phyloP scores from a whole-genome alignment of 495 filamentous ascomycete genomes.

The Hamigera avellanea region DNA sequence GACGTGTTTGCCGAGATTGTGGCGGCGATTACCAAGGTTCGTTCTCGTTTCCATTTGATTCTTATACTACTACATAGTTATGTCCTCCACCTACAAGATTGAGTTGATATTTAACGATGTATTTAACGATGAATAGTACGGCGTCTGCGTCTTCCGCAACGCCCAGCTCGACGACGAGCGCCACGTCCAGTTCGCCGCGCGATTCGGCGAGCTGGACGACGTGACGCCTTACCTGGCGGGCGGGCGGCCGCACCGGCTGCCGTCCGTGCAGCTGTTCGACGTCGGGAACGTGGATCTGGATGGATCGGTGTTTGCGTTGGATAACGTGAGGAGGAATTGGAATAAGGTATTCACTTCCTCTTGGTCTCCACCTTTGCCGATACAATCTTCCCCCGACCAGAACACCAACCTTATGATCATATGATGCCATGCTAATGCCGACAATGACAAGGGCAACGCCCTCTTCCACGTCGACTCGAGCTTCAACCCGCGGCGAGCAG shows the following conservation, averaged over 20 bases:
- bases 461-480: slow-evolving; percentile 50
- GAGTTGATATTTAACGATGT: too few relatives aligned
- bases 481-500: slow-evolving; percentile 49
- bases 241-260: slow-evolving; percentile 35
- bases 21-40: slow-evolving; percentile 37
- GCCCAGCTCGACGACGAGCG: slow-evolving; percentile 38
- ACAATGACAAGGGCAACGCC: slow-evolving; percentile 31
- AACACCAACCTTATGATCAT: too few relatives aligned
- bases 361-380: too few relatives aligned
- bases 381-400: too few relatives aligned
- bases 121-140: slow-evolving; percentile 43
- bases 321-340: too few relatives aligned
- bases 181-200: slow-evolving; percentile 42
- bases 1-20: slow-evolving; percentile 27
- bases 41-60: background rate
- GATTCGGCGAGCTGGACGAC: slow-evolving; percentile 48
- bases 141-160: slow-evolving; percentile 42
- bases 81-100: too few relatives aligned
- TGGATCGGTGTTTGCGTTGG: slow-evolving; percentile 10
- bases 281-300: slow-evolving; percentile 42
- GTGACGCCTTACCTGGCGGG: slow-evolving; percentile 38
- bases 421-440: too few relatives aligned
- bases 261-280: slow-evolving; percentile 43
- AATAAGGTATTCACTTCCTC: too few relatives aligned
- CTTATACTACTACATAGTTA: background rate